phyloP scores from a whole-genome alignment of 495 filamentous ascomycete genomes.

The Sphaerosporella brunnea region DNA sequence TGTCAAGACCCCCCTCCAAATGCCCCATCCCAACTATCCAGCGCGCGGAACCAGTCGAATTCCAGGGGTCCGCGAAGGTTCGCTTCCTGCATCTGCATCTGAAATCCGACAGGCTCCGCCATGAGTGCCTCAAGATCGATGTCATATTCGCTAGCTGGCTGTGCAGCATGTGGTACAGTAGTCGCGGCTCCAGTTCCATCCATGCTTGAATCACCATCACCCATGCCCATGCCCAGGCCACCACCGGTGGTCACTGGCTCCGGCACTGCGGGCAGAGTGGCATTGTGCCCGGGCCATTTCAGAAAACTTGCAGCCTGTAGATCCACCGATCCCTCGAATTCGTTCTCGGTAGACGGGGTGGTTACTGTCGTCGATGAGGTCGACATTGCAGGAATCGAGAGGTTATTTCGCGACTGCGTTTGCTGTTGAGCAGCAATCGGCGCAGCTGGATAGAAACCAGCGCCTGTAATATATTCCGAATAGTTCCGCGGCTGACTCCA shows the following conservation, averaged over 20 bases:
- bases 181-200: neutral
- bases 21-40: constrained; percentile 17
- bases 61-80: constrained; percentile 18
- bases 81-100: constrained; percentile 23
- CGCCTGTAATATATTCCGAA: neutral
- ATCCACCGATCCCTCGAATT: constrained; percentile 9
- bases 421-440: neutral
- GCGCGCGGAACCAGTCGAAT: constrained; percentile 20
- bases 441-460: neutral
- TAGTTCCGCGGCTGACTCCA: neutral
- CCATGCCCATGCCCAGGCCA: neutral
- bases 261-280: neutral
- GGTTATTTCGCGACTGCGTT: neutral
- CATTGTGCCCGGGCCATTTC: constrained; percentile 12
- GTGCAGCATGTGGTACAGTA: neutral
- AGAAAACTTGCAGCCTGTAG: constrained; percentile 18
- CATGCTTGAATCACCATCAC: neutral
- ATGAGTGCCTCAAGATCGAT: constrained; percentile 19
- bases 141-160: constrained; percentile 3
- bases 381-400: neutral
- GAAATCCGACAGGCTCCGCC: constrained; percentile 22
- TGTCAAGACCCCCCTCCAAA: too few species aligned
- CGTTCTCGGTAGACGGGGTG: neutral
- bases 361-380: neutral
- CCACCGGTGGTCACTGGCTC: neutral